Base-by-base conservation (phyloP, 192 early-diverging fungal genomes). In the Coemansia sp. region DNA sequence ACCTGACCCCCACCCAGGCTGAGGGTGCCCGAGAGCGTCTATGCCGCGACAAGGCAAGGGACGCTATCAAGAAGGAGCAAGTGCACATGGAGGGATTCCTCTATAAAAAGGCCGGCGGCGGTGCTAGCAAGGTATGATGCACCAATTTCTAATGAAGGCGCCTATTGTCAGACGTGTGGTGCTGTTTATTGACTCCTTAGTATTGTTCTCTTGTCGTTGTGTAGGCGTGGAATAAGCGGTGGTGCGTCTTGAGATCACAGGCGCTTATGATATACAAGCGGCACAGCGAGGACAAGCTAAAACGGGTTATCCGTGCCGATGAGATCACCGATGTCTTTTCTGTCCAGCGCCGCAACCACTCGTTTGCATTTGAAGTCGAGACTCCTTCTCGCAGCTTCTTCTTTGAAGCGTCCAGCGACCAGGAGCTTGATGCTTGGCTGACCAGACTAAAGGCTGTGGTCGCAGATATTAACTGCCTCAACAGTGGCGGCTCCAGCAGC, bases 201-300 rank as follows among this genome's bases (percentile, higher is more conserved):
- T 39, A 22, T 58, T 32, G 32, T 33, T 39, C 14, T 67, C 29
- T 32, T 7, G 3, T 24, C 18, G 18, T 21, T 4, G 8, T 26
- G 35, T 76, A 76, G 75, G 61, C 63, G 18, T 79, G 76, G 76
- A 79, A 79, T 50, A 72, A 73, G 56, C 65, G 76, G 19, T 79
- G 76, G 76, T 79, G 76, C 27, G 76, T 79, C 50, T 67, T 79
- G 12, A 44, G 76, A 38, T 70, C 70, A 37, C 76, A 79, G 54
- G 70, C 76, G 11, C 60, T 79, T 42, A 53, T 68, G 59, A 73
- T 79, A 18, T 79, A 79, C 60, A 73, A 73, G 57, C 67, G 59
- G 8, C 37, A 43, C 43, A 79, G 60, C 60, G 76, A 79, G 41
- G 61, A 69, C 24, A 72, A 72, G 56, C 67, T 79, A 7, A 79